Conservation (phyloP, 2,329 filamentous ascomycete genomes). For the Metarhizium humberi region DNA sequence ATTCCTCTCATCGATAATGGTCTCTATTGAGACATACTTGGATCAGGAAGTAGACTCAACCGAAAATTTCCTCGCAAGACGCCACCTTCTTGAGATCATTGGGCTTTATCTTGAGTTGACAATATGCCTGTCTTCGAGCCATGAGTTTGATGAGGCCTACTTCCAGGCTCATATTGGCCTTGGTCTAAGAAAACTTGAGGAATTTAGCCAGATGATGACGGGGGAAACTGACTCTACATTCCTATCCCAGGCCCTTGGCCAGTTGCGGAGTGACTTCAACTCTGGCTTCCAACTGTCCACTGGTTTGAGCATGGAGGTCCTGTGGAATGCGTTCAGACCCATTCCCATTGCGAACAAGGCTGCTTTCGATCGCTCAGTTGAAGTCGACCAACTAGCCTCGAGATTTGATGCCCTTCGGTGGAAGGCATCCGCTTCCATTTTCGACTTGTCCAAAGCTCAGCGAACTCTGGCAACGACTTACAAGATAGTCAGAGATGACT, state of each 20-base stretch:
- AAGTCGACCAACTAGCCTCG: conserved; percentile 45
- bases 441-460: conserved; percentile 44
- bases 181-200: conserved; percentile 34
- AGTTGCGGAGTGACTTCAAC: conserved; percentile 49
- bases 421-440: conserved; percentile 43
- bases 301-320: conserved; percentile 67
- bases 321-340: conserved; percentile 69
- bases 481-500: conserved; percentile 36
- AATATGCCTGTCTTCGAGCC: conserved; percentile 32
- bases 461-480: conserved; percentile 47
- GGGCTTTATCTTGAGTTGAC: conserved; percentile 48
- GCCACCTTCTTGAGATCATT: conserved; percentile 26
- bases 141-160: conserved; percentile 49
- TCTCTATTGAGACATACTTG: conserved; percentile 34
- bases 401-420: conserved; percentile 54
- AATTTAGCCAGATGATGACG: conserved; percentile 15
- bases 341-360: conserved; percentile 37
- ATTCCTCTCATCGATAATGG: conserved; percentile 39
- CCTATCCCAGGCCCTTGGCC: conserved; percentile 27
- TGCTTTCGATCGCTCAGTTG: conserved; percentile 35
- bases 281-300: conserved; percentile 64
- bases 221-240: conserved; percentile 25
- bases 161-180: conserved; percentile 55
- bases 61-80: not conserved
- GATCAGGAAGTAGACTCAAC: conserved; percentile 17